Evolutionary conservation across 805 yeast species (phyloP).

Genomic region (Vanderwaltozyma tropicalis): DNA sequence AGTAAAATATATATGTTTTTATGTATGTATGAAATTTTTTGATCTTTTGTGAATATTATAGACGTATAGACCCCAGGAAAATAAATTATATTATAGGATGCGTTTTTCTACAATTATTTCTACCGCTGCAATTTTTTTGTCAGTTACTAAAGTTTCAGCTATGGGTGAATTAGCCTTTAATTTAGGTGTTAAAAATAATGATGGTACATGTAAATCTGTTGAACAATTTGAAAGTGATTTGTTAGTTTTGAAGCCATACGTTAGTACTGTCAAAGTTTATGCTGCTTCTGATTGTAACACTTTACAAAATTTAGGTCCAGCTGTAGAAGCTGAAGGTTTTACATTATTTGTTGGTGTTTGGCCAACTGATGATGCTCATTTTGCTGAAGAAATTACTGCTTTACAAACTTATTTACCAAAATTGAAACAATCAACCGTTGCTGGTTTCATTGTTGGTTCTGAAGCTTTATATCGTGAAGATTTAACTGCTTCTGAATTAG

Average conservation of each 20-base stretch:
- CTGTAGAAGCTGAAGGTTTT: constrained; percentile 69
- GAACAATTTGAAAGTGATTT: constrained; percentile 64
- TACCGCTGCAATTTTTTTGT: constrained; percentile 32
- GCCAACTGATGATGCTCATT: constrained; percentile 85
- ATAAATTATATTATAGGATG: too few relatives aligned
- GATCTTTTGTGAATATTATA: too few relatives aligned
- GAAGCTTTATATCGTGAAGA: constrained; percentile 92
- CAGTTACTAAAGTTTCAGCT: constrained; percentile 40
- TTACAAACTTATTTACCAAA: constrained; percentile 59
- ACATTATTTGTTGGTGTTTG: constrained; percentile 76
- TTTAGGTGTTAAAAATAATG: constrained; percentile 70
- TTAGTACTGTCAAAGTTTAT: constrained; percentile 68
- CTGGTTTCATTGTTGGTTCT: constrained; percentile 82
- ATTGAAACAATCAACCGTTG: constrained; percentile 57
- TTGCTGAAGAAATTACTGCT: constrained; percentile 62
- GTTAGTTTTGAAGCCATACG: constrained; percentile 43
- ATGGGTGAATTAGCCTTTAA: constrained; percentile 71
- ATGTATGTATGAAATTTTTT: too few relatives aligned
- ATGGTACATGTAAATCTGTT: constrained; percentile 67
- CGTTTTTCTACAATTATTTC: constrained; percentile 3
- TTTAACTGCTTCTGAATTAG: constrained; percentile 63
- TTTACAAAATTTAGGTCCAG: constrained; percentile 74
- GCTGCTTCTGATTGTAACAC: constrained; percentile 94
- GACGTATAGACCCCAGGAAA: too few relatives aligned
- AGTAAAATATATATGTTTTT: too few relatives aligned